phyloP scores from a whole-genome alignment of 1,284 basidiomycete genomes.

The Xerocomus minutiporus region DNA sequence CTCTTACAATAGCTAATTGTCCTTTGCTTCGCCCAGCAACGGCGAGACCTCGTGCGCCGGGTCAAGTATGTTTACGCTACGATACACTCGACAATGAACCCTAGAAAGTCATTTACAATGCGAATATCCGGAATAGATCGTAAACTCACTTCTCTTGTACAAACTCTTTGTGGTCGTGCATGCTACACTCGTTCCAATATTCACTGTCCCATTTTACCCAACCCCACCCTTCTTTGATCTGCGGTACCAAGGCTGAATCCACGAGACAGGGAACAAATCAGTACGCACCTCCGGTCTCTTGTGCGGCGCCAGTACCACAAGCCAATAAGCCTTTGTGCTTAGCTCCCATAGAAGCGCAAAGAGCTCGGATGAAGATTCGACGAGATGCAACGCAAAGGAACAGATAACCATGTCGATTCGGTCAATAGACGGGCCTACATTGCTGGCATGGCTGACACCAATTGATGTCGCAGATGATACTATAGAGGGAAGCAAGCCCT shows the following conservation, averaged over 20 bases:
- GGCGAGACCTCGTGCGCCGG: background rate
- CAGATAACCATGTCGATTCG: conserved; percentile 61
- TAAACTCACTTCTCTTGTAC: conserved; percentile 50
- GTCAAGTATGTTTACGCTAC: conserved; percentile 17
- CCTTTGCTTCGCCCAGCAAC: conserved; percentile 1
- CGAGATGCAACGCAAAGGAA: conserved; percentile 69
- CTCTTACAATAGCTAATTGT: conserved; percentile 2
- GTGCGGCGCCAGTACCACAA: conserved; percentile 67
- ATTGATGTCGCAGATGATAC: conserved; percentile 19
- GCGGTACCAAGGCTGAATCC: background rate
- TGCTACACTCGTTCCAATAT: conserved; percentile 46
- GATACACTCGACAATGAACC: conserved; percentile 31
- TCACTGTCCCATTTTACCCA: conserved; percentile 65
- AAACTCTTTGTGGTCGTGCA: conserved; percentile 42
- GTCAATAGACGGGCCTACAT: background rate
- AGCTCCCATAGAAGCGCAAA: conserved; percentile 63
- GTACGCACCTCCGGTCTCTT: conserved; percentile 65
- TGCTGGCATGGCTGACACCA: background rate
- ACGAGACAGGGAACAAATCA: background rate
- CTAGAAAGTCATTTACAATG: conserved; percentile 8
- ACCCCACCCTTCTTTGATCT: conserved; percentile 74
- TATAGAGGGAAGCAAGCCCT: conserved; percentile 40
- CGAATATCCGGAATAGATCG: background rate
- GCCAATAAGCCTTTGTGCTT: conserved; percentile 56
- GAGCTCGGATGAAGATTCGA: conserved; percentile 57